Percentiles rank a stretch among this genome's conserved stretches.
phyloP scores from a whole-genome alignment of 2,329 filamentous ascomycete genomes.

The Botrytis aclada region DNA sequence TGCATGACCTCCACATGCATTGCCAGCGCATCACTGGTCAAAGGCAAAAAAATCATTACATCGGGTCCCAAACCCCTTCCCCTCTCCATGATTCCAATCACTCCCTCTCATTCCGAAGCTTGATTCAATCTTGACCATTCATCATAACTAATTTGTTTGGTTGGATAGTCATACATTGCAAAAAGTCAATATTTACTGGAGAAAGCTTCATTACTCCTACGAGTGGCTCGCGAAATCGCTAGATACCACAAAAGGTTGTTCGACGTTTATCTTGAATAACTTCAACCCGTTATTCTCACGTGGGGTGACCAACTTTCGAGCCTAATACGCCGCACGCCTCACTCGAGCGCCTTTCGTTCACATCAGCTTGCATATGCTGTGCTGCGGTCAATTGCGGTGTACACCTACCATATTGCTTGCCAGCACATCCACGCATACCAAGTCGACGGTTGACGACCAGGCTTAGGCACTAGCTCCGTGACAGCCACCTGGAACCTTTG shows the following conservation, averaged over 20 bases:
- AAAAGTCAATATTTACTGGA: constrained; percentile 29
- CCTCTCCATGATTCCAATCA: constrained; percentile 32
- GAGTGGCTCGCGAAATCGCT: constrained; percentile 32
- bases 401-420: constrained; percentile 49
- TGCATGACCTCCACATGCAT: constrained; percentile 35
- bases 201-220: constrained; percentile 26
- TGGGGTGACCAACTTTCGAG: constrained; percentile 31
- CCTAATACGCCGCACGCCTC: constrained; percentile 40
- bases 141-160: constrained; percentile 36
- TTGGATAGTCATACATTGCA: constrained; percentile 33
- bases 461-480: constrained; percentile 32
- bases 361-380: constrained; percentile 60
- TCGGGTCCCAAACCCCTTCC: constrained; percentile 29
- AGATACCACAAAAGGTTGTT: constrained; percentile 28
- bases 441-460: constrained; percentile 43
- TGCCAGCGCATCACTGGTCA: constrained; percentile 38
- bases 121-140: constrained; percentile 29
- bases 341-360: constrained; percentile 40
- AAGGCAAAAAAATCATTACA: constrained; percentile 31
- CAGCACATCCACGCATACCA: constrained; percentile 61
- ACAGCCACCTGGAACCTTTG: constrained; percentile 30
- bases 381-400: constrained; percentile 52
- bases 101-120: constrained; percentile 21
- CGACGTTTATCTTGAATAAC: constrained; percentile 28
- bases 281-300: constrained; percentile 33